Evolutionary conservation across 1,284 basidiomycete genomes (phyloP).

Genomic region (Austroboletus olivaceoglutinosus): DNA sequence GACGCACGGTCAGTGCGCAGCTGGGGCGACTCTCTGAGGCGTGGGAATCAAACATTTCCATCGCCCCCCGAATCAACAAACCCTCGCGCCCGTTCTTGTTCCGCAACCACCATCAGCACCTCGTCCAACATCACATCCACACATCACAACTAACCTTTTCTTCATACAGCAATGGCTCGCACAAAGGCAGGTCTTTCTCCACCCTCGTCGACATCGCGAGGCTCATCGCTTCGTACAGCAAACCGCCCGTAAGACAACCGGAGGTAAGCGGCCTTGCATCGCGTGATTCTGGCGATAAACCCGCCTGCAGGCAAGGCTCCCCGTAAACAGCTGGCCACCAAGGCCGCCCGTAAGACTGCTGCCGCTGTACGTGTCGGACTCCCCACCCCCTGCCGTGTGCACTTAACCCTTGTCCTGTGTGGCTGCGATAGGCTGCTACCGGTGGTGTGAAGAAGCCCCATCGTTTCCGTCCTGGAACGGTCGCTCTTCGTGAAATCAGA

Average conservation of each 20-base stretch:
- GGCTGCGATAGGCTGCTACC: conserved; percentile 64
- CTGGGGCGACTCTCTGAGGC: conserved; percentile 18
- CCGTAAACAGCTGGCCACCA: conserved; percentile 89
- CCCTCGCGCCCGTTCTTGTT: conserved; percentile 19
- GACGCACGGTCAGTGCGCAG: conserved; percentile 34
- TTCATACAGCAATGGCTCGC: conserved; percentile 55
- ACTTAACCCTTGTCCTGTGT: conserved; percentile 17
- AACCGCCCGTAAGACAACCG: conserved; percentile 82
- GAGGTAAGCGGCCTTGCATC: conserved; percentile 50
- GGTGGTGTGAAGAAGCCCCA: conserved; percentile 99
- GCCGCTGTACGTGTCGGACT: conserved; percentile 54
- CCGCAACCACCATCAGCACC: conserved; percentile 33
- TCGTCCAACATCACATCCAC: no score
- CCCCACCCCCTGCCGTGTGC: background rate
- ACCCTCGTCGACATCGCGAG: conserved; percentile 5
- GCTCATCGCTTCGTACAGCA: conserved; percentile 45
- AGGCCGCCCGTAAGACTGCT: conserved; percentile 83
- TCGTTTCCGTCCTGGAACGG: conserved; percentile 96
- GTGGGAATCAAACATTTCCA: conserved; percentile 30
- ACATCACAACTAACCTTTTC: conserved; percentile 24
- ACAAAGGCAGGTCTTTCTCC: conserved; percentile 55
- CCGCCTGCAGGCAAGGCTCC: conserved; percentile 66
- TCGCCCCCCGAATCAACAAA: conserved; percentile 27
- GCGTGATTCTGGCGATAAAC: conserved; percentile 6
- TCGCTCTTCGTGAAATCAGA: conserved; percentile 97